These are phyloP conservation scores for Aspergillus hancockii DNA, from an alignment of 495 filamentous ascomycete genomes.

Conservation along the genomic window DNA sequence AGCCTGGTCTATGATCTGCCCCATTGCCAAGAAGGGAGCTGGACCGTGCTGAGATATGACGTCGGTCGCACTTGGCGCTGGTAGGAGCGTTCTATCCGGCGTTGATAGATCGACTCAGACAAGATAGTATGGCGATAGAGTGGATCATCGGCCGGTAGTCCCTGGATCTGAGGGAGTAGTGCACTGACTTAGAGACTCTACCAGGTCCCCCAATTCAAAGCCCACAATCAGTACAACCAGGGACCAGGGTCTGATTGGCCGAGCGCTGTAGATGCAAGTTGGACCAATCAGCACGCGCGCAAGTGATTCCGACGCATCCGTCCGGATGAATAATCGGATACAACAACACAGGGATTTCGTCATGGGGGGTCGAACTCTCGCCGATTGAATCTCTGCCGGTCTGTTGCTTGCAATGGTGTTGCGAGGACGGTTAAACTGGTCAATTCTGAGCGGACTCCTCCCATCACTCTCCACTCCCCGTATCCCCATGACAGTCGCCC, in stretches of 20 bases:
- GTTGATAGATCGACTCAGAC: too few relatives aligned
- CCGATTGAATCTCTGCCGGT: neutral
- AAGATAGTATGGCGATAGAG: too few relatives aligned
- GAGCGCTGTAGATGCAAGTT: neutral
- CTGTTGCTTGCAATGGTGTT: neutral
- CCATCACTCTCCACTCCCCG: conserved; percentile 13
- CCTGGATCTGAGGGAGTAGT: neutral
- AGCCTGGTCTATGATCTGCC: too few relatives aligned
- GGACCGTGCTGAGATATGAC: neutral
- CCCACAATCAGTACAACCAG: conserved; percentile 20
- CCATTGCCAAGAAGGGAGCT: neutral
- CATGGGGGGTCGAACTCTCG: neutral
- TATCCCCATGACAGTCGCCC: conserved; percentile 24
- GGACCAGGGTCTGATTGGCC: conserved; percentile 27
- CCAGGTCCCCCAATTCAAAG: neutral
- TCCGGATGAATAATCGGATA: conserved; percentile 4
- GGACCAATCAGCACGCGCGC: conserved; percentile 5
- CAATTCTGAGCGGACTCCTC: neutral
- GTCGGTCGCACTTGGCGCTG: neutral
- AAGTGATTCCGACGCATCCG: conserved; percentile 3
- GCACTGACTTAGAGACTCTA: too few relatives aligned
- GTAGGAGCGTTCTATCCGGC: too few relatives aligned
- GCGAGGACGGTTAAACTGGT: neutral
- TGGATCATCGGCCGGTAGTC: neutral
- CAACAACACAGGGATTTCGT: neutral